Evolutionary conservation across 2,329 filamentous ascomycete genomes (phyloP), one percentile per base, ranked within the genome.

Genomic region (Coccinonectria pachysandricola): DNA sequence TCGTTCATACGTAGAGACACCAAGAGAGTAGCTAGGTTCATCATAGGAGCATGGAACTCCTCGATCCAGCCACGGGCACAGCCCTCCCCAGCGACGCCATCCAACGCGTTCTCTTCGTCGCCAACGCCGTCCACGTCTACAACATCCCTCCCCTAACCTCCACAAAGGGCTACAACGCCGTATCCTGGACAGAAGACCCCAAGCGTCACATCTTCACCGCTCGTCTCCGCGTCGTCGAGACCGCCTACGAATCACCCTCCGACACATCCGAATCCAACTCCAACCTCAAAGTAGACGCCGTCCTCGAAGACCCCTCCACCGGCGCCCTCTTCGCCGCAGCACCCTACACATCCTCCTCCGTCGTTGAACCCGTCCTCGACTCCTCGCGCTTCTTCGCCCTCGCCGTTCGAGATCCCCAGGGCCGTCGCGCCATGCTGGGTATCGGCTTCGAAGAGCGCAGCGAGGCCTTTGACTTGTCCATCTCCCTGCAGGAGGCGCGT

Each of bases 401-500:
- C 18, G 68, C 80, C 9, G 84, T 93, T 2, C 74, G 83, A 32
- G 83, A 86, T 35, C 78, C 76, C 18, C 68, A 70, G 20, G 77
- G 81, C 2, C 68, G 78, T 42, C 87, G 85, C 52, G 85, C 86
- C 8, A 71, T 81, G 23, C 58, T 94, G 32, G 85, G 86, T 7
- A 73, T 93, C 39, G 86, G 85, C 7, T 93, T 92, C 49, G 84
- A 92, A 60, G 84, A 93, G 54, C 65, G 86, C 25, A 76, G 73
- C 46, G 82, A 88, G 43, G 83, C 86, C 2, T 88, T 93, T 43
- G 85, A 94, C 50, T 86, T 93, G 46, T 72, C 74, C 35, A 79
- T 92, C 26, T 72, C 79, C 10, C 59, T 93, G 50, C 80, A 87
- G 54, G 84, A 91, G 52, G 79, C 77, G 12, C 64, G 79, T 43